Evolutionary conservation across 306 rosid genomes (phyloP), one percentile per base, ranked within the genome.

Genomic region (Prunus fruticosa): DNA sequence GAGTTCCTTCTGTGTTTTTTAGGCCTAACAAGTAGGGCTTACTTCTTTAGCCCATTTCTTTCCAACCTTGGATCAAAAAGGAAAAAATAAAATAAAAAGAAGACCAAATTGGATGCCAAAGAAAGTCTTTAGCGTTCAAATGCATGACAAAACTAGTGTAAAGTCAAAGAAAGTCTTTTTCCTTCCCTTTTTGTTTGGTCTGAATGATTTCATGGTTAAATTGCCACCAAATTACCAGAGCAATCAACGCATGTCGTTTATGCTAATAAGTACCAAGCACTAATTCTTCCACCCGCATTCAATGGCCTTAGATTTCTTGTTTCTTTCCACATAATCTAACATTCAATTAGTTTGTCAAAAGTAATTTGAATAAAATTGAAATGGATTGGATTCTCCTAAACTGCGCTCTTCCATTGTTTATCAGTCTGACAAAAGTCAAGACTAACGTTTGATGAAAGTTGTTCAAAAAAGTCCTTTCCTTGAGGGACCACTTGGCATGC

Each of bases 401-500:
- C 14, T 58, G 46, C 60, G 41, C 30, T 3, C 41, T 61, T 8
- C 8, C 52, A 1, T 43, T 30, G 69, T 16, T 53, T 3, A 25
- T 62, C 49, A 14, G 14, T 41, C 61, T 64, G 41, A 71, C 71
- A 73, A 77, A 82, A 76, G 69, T 81, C 81, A 64, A 72, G 64
- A 66, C 77, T 50, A 69, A 38, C 67, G 23, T 57, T 71, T 69
- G 51, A 53, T 43, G 53, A 79, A 73, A 78, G 77, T 69, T 61
- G 58, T 63, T 76, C 69, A 28, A 66, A 10, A 32, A 69, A 19
- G 38, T 23, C 46, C 50, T 78, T 41, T 27, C 43, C 75, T 25
- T 11, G 28, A 70, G 76, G 90, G 90, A 62, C 86, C 90, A 54
- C 81, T 58, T 28, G 43, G 83, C 86, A 74, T 82, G 90, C 88